Evolutionary conservation across 805 yeast species (phyloP).

Genomic region (Zygosaccharomyces bisporus): DNA sequence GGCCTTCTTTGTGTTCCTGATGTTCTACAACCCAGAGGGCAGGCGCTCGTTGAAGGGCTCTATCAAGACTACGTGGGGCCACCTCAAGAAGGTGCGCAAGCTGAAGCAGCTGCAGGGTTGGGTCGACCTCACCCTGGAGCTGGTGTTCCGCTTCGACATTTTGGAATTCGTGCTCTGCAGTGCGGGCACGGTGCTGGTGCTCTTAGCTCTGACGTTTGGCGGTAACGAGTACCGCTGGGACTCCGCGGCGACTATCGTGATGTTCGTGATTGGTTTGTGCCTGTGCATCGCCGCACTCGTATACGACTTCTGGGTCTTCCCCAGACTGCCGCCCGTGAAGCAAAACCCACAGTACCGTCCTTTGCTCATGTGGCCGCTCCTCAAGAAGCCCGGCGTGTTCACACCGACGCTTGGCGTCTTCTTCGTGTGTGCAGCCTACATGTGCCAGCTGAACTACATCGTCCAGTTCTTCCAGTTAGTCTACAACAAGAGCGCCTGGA

Average conservation of each 20-base stretch:
- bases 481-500: constrained; percentile 23
- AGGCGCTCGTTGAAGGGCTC: not conserved
- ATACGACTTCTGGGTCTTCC: constrained; percentile 39
- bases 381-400: constrained; percentile 16
- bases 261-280: constrained; percentile 43
- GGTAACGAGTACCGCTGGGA: constrained; percentile 58
- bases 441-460: constrained; percentile 23
- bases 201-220: constrained; percentile 39
- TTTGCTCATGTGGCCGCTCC: constrained; percentile 19
- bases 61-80: not conserved
- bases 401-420: constrained; percentile 21
- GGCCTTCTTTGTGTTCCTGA: constrained; percentile 20
- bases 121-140: constrained; percentile 6
- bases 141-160: constrained; percentile 23
- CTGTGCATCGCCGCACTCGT: constrained; percentile 43
- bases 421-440: constrained; percentile 21
- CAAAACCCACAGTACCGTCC: constrained; percentile 16
- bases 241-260: constrained; percentile 40
- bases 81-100: not conserved
- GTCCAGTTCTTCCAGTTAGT: constrained; percentile 31
- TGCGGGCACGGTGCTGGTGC: constrained; percentile 23
- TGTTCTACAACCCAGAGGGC: constrained; percentile 22
- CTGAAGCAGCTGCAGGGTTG: constrained; percentile 1
- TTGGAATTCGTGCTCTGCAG: constrained; percentile 23
- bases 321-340: constrained; percentile 12